Conservation (phyloP, 768 basidiomycete species). For the Leccinum incarnatum region DNA sequence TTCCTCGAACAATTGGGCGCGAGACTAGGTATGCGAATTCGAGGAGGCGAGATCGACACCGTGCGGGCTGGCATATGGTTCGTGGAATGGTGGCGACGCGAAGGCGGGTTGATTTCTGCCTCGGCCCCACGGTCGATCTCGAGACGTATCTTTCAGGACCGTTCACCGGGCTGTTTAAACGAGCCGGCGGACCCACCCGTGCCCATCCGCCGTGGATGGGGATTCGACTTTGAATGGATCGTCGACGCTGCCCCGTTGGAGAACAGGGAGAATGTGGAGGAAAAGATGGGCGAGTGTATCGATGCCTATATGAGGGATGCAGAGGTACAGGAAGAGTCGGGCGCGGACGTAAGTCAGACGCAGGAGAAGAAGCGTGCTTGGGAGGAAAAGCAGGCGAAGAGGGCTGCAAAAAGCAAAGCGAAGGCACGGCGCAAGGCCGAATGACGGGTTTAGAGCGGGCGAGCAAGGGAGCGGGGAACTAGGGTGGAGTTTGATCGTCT, state of each 20-base stretch:
- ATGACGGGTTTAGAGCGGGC: conserved; percentile 5
- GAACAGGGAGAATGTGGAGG: conserved; percentile 41
- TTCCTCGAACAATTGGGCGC: conserved; percentile 70
- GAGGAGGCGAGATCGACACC: conserved; percentile 71
- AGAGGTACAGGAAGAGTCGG: conserved; percentile 50
- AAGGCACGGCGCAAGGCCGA: conserved; percentile 24
- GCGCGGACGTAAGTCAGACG: conserved; percentile 62
- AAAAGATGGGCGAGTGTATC: conserved; percentile 71
- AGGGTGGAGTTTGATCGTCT: not conserved
- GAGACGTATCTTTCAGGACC: not conserved
- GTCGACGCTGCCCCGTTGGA: conserved; percentile 11
- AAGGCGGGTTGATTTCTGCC: conserved; percentile 59
- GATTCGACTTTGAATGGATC: conserved; percentile 81
- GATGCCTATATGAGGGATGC: conserved; percentile 46
- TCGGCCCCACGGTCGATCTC: conserved; percentile 32
- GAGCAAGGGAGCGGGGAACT: not conserved
- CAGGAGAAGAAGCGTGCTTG: conserved; percentile 62
- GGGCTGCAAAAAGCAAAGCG: conserved; percentile 34
- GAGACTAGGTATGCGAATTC: conserved; percentile 79
- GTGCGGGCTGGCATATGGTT: conserved; percentile 77
- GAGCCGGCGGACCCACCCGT: not conserved
- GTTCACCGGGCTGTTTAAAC: not conserved
- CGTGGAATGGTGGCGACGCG: conserved; percentile 83
- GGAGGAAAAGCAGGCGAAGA: conserved; percentile 39
- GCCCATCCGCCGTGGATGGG: conserved; percentile 62